A percentile compares a stretch with the other conserved stretches of the same genome.
Conservation (phyloP, 495 filamentous ascomycete genomes). For the Xylaria venustula region DNA sequence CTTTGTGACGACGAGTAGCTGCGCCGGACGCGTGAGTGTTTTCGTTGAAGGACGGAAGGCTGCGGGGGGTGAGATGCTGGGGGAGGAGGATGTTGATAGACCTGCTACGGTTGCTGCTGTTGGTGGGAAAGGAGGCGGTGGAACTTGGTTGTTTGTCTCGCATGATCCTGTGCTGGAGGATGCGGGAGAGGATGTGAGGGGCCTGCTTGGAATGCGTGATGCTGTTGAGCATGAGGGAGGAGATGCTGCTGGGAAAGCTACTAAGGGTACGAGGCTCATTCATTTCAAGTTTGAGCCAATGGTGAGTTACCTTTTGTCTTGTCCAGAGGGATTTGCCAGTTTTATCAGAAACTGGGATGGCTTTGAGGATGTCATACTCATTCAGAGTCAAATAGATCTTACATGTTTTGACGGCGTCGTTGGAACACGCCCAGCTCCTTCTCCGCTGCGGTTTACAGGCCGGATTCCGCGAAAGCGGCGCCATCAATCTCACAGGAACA, state of each 20-base stretch:
- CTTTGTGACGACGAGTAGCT: conserved; percentile 88
- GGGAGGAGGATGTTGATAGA: conserved; percentile 8
- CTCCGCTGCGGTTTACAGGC: conserved; percentile 71
- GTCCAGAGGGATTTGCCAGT: background rate
- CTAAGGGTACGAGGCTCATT: conserved; percentile 55
- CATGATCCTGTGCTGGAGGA: conserved; percentile 63
- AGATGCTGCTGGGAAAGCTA: conserved; percentile 10
- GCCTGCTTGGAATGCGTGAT: conserved; percentile 12
- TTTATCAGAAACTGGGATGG: background rate
- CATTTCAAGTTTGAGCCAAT: conserved; percentile 94
- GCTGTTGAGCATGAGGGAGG: background rate
- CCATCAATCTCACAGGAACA: conserved; percentile 46
- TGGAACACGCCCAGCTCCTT: conserved; percentile 66
- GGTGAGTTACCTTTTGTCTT: conserved; percentile 50
- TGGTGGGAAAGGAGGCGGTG: conserved; percentile 79
- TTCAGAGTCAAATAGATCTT: conserved; percentile 63
- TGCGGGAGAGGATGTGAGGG: conserved; percentile 16
- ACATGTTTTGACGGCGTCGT: conserved; percentile 75
- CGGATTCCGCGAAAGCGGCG: conserved; percentile 90
- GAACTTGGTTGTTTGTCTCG: conserved; percentile 82
- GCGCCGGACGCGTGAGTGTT: conserved; percentile 78
- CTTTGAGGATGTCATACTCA: background rate
- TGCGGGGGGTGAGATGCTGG: conserved; percentile 1
- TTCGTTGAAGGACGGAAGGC: conserved; percentile 76
- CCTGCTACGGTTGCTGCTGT: conserved; percentile 45